These are phyloP conservation scores for Globisporangium nodosum DNA, from an alignment of 352 stramenopile species.

Conservation along the genomic window DNA sequence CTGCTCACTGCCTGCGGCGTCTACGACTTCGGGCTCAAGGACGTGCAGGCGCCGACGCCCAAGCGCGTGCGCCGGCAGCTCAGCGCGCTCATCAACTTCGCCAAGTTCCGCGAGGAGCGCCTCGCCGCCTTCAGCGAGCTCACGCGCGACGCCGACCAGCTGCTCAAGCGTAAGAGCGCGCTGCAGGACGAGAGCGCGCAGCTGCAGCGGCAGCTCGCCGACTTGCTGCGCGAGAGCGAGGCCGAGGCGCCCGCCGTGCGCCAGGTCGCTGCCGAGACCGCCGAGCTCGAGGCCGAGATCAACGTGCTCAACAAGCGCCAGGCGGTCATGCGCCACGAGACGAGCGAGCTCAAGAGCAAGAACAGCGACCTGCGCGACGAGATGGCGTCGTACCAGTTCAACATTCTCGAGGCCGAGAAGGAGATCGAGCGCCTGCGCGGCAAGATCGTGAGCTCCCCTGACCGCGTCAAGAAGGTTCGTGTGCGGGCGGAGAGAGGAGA, in stretches of 20 bases:
- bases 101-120: conserved; percentile 94
- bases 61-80: conserved; percentile 92
- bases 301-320: conserved; percentile 89
- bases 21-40: conserved; percentile 91
- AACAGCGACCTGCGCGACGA: conserved; percentile 84
- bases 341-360: conserved; percentile 66
- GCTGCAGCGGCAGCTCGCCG: conserved; percentile 57
- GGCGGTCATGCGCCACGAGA: conserved; percentile 81
- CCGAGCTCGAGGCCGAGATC: conserved; percentile 85
- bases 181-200: conserved; percentile 56
- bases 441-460: conserved; percentile 90
- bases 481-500: background rate
- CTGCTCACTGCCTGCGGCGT: conserved; percentile 91
- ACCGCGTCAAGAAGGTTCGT: conserved; percentile 56
- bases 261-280: conserved; percentile 74
- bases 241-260: conserved; percentile 49
- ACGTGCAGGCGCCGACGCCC: conserved; percentile 84
- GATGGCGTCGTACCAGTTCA: conserved; percentile 50
- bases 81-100: conserved; percentile 97
- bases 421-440: conserved; percentile 71
- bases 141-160: conserved; percentile 64
- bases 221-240: conserved; percentile 48
- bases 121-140: conserved; percentile 81
- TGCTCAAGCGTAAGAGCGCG: conserved; percentile 34
- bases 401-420: conserved; percentile 78